Conservation (phyloP, 176 grass and related monocot species). For the Aegilops longissima region DNA sequence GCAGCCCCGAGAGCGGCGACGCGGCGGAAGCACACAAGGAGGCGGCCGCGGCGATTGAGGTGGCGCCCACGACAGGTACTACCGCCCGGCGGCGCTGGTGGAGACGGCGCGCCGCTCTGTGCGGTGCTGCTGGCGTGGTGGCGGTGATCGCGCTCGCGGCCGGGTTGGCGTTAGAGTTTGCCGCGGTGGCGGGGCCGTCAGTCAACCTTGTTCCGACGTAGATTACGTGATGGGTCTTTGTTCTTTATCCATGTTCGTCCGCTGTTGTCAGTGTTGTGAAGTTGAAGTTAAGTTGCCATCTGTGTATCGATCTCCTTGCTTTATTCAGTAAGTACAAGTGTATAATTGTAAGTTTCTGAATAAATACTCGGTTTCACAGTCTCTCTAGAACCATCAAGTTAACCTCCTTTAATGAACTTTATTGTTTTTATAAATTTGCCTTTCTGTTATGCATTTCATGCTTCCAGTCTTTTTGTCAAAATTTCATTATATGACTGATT, state of each 20-base stretch:
- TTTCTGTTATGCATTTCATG: neutral
- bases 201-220: conserved; percentile 41
- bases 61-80: neutral
- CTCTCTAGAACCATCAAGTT: neutral
- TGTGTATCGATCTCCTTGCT: neutral
- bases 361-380: neutral
- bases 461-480: neutral
- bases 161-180: conserved; percentile 28
- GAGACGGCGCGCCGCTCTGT: conserved; percentile 14
- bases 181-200: conserved; percentile 10
- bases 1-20: neutral
- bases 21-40: neutral
- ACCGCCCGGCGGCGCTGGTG: neutral
- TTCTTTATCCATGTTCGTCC: neutral
- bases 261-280: neutral
- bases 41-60: neutral
- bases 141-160: conserved; percentile 7
- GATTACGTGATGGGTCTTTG: neutral
- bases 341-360: neutral
- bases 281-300: neutral
- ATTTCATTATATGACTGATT: neutral
- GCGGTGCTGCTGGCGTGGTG: conserved; percentile 11
- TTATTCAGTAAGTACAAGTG: neutral
- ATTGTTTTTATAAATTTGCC: neutral
- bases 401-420: neutral